Base-by-base conservation (phyloP, 768 basidiomycete species). In the Kwoniella sp. region DNA sequence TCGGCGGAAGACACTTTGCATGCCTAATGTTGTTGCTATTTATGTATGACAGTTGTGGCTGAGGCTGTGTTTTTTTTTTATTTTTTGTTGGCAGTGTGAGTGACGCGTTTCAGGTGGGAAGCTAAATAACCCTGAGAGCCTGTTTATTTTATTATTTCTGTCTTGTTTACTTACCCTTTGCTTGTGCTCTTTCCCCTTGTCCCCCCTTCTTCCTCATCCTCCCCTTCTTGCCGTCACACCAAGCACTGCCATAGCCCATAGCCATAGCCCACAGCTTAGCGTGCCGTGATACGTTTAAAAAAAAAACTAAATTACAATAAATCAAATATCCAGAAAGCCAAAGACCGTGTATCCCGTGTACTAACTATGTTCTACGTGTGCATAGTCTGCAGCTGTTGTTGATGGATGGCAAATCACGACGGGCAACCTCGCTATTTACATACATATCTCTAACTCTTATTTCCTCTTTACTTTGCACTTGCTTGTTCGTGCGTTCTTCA, bases 261-360 rank as follows among this genome's bases (percentile, higher is more conserved):
- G 33, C 33, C n/a, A 33, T 33, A 33, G 33, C n/a, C n/a, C n/a
- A n/a, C 33, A 33, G 33, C 33, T 6, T 33, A 33, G 33, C 33
- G 33, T 33, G 40, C n/a, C 40, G 40, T 44, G 40, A 44, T 44
- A 33, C 40, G 17, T 44, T 9, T 44, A 44, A 9, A 44, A 44
- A 44, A 44, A 44, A 44, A 44, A 44, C 40, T 44, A 44, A 44
- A 44, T 44, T 44, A n/a, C n/a, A n/a, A n/a, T n/a, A n/a, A 44
- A 44, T 44, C 40, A 33, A 6, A 5, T 33, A 5, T 5, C 33
- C 33, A 33, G n/a, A n/a, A 33, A 33, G 40, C 8, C 40, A 44
- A 44, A 44, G 40, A 44, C 40, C 40, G 40, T 44, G 40, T 44
- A 19, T 13, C 33, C 33, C 13, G 33, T 13, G 33, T 33, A 13